Base-by-base conservation (phyloP, 2,329 filamentous ascomycete species). In the Xylariales sp. region DNA sequence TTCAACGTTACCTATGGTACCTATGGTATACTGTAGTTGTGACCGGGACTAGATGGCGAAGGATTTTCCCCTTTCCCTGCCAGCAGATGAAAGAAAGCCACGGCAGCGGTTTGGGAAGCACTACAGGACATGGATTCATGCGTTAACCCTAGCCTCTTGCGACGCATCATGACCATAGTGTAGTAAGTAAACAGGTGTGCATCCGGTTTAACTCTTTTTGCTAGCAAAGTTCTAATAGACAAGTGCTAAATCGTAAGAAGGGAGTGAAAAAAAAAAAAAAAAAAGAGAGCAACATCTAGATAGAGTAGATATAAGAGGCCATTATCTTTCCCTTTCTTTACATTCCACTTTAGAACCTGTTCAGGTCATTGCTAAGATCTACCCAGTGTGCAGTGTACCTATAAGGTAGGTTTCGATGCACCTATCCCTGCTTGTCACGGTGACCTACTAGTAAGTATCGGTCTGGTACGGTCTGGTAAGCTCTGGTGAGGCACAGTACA, bases 101-200 rank as follows among this genome's bases (percentile, higher is more conserved):
- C 65, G 36, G 48, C 64, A 63, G 62, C 52, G n/a, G 57, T 62
- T 63, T 69, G 63, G 54, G 59, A 66, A 69, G 67, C 58, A 69
- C 62, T 49, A 65, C 62, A 68, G 62, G 48, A 63, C 68, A 65
- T 70, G 62, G 68, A 68, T 70, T 62, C 32, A 57, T 68, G 65
- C 62, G 48, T 64, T 57, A 18, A 70, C 68, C 68, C 65, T 69
- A 32, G 63, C 49, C 50, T 57, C 55, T 63, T 49, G 46, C 55
- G 63, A 67, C 63, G 50, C 49, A 59, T 18, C 49, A 59, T 58
- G 45, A 46, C 12, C 36, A 39, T 39, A 10, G 36, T 12, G 34
- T 50, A 23, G 39, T 36, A 56, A 58, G 46, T 59, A 63, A 8
- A 5, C 5, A 5, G 8, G 39, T 41, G 39, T 41, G 5, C 30